phyloP scores from a whole-genome alignment of 768 basidiomycete species.

The Kwoniella europaea region DNA sequence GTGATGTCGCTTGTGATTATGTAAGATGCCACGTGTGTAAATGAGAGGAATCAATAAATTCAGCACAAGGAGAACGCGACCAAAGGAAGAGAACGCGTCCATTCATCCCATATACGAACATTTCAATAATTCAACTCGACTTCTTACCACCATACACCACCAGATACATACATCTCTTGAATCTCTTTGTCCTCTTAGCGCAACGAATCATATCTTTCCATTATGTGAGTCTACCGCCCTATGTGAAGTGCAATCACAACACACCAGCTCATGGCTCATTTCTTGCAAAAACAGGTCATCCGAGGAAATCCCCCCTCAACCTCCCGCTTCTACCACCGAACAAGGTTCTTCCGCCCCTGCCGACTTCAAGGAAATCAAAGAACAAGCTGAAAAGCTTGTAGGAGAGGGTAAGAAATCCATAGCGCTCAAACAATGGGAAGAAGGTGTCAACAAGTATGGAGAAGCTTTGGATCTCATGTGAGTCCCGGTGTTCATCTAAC shows the following conservation, averaged over 20 bases:
- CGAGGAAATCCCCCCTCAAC: background rate
- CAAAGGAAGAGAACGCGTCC: background rate
- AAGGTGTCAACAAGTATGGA: conserved; percentile 55
- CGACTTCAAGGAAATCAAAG: conserved; percentile 16
- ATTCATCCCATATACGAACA: background rate
- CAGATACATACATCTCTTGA: background rate
- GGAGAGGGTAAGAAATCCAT: conserved; percentile 57
- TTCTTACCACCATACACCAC: background rate
- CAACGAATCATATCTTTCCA: background rate
- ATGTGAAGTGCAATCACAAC: background rate
- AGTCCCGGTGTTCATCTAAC: too few species aligned
- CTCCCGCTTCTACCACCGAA: background rate
- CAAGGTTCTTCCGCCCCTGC: background rate
- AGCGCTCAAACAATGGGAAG: conserved; percentile 55
- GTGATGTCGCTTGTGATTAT: background rate
- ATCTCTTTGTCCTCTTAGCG: too few species aligned
- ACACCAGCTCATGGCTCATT: background rate
- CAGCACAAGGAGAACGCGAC: conserved; percentile 9
- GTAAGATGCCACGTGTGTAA: background rate
- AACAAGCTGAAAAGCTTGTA: conserved; percentile 42
- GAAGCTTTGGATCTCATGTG: conserved; percentile 55
- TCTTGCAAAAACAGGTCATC: conserved; percentile 10
- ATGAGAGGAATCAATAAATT: too few species aligned
- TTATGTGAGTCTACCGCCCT: conserved; percentile 1
- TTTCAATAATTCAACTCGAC: background rate